phyloP scores from a whole-genome alignment of 345 rosid genomes.

The Moricandia arvensis region DNA sequence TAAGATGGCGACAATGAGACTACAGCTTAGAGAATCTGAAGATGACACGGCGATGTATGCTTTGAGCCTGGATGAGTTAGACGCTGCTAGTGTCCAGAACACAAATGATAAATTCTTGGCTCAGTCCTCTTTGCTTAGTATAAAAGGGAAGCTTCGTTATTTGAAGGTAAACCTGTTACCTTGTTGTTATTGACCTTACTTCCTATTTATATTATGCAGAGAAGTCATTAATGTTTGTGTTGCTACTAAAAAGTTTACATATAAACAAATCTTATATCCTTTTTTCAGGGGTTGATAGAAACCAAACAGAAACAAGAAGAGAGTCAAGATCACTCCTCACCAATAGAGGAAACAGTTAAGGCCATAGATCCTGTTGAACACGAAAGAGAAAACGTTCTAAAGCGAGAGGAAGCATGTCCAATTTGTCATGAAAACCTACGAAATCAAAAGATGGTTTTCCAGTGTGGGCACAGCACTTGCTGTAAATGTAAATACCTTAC shows the following conservation, averaged over 20 bases:
- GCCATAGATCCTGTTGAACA: slow-evolving; percentile 40
- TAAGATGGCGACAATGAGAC: slow-evolving; percentile 87
- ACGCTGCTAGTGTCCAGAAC: slow-evolving; percentile 65
- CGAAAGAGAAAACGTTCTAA: slow-evolving; percentile 38
- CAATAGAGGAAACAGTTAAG: slow-evolving; percentile 37
- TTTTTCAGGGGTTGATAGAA: slow-evolving; percentile 69
- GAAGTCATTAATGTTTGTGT: not conserved
- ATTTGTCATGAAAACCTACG: slow-evolving; percentile 79
- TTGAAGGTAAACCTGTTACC: slow-evolving; percentile 58
- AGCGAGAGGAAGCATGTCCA: slow-evolving; percentile 79
- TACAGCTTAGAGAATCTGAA: slow-evolving; percentile 74
- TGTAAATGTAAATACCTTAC: slow-evolving; percentile 70
- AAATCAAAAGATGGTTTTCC: slow-evolving; percentile 92
- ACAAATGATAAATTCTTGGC: slow-evolving; percentile 80
- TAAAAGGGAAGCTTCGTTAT: slow-evolving; percentile 88
- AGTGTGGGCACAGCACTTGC: slow-evolving; percentile 88
- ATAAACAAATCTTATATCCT: not conserved
- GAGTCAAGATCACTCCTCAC: slow-evolving; percentile 42
- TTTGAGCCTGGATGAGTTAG: slow-evolving; percentile 69
- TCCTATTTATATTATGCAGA: slow-evolving; percentile 1
- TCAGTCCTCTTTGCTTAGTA: slow-evolving; percentile 50
- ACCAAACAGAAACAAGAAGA: slow-evolving; percentile 57
- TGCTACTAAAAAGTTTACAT: not conserved
- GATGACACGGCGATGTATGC: slow-evolving; percentile 75
- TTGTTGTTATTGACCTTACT: slow-evolving; percentile 1